phyloP scores from a whole-genome alignment of 371 early-diverging fungal genomes.

The Syncephalastrum sp. region DNA sequence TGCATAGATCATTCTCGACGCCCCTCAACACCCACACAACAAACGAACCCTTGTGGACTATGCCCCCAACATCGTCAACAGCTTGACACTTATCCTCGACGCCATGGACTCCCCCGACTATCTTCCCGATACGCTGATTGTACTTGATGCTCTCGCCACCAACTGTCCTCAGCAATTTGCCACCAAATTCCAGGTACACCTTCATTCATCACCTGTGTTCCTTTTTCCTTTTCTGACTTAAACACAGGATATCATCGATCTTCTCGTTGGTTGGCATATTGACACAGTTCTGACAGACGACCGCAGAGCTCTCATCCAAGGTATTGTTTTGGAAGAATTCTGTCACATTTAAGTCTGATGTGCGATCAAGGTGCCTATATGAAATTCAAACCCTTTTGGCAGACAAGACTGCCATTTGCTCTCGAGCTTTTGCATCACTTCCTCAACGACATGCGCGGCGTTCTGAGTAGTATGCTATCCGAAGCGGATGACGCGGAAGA shows the following conservation, averaged over 20 bases:
- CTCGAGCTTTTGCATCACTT: slow-evolving; percentile 53
- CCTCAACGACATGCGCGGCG: slow-evolving; percentile 36
- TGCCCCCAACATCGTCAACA: slow-evolving; percentile 14
- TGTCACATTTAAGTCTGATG: not conserved
- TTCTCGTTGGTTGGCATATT: slow-evolving; percentile 71
- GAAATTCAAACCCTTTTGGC: slow-evolving; percentile 25
- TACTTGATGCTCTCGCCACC: slow-evolving; percentile 24
- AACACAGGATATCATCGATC: slow-evolving; percentile 58
- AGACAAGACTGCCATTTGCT: slow-evolving; percentile 30
- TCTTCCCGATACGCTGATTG: slow-evolving; percentile 25
- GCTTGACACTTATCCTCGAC: slow-evolving; percentile 37
- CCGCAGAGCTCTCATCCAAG: slow-evolving; percentile 37
- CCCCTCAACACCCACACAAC: slow-evolving; percentile 6
- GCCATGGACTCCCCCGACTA: slow-evolving; percentile 39
- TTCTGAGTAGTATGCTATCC: slow-evolving; percentile 1
- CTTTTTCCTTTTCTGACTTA: not conserved
- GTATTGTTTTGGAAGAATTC: slow-evolving; percentile 17
- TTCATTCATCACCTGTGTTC: not conserved
- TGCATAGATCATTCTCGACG: slow-evolving; percentile 9
- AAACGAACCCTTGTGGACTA: slow-evolving; percentile 12
- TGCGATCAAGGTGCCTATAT: slow-evolving; percentile 8
- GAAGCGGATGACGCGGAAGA: not conserved
- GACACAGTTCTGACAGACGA: slow-evolving; percentile 47
- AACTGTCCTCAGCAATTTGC: slow-evolving; percentile 28
- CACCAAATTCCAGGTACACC: slow-evolving; percentile 32